Evolutionary conservation across 2,329 filamentous ascomycete genomes (phyloP), one percentile per base, ranked within the genome.

Genomic region (Nothopassalora personata): DNA sequence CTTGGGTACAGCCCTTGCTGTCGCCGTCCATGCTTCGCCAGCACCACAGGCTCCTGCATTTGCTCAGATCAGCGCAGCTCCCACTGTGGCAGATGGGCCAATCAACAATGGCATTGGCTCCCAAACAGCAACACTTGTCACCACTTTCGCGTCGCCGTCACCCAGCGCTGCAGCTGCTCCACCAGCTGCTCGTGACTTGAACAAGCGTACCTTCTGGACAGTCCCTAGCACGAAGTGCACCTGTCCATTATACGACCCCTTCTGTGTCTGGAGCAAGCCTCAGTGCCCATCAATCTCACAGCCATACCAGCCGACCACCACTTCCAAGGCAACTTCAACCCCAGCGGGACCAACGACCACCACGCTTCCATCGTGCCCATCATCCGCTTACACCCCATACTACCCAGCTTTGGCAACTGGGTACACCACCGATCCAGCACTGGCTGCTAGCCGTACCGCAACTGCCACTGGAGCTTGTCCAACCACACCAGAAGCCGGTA

Each of bases 401-500:
- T 67, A 67, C 48, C 54, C 64, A 18, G 65, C 65, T 54, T 54
- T 67, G 27, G 64, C 62, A 3, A 66, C 64, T 28, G 57, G 59
- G 11, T 67, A 66, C 53, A 67, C 65, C 11, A 67, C 65, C 5
- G 61, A 66, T 48, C 65, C 65, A 45, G 65, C 64, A 1, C 47
- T 66, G 9, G 56, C 65, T n/a, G 61, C 60, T 6, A 59, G 60
- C 3, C n/a, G 36, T 8, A 58, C 59, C 45, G 63, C 68, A 1
- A 68, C 67, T 28, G 63, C 68, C 8, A 60, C 53, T 30, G 58
- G 65, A n/a, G 56, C 67, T 23, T 73, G 71, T 63, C 61, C 68
- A 7, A 72, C 67, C 6, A 60, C 62, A 5, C 68, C 67, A 18
- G 70, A 73, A 58, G 66, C 63, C 11, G 71, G 71, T 27, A 73